These are phyloP conservation scores for Entonaema liquescens DNA, from an alignment of 495 filamentous ascomycete genomes.

Conservation along the genomic window DNA sequence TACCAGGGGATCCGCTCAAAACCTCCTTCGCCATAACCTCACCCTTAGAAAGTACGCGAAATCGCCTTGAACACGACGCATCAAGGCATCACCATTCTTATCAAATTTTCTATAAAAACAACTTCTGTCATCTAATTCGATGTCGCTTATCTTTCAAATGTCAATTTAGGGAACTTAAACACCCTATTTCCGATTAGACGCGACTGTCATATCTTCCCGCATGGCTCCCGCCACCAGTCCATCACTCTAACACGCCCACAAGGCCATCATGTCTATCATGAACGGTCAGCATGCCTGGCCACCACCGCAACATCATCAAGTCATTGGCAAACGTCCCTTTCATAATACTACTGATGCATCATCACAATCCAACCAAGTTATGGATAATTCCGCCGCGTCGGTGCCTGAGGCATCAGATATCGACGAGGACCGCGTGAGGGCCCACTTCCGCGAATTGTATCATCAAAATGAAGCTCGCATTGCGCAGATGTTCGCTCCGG, in stretches of 20 bases:
- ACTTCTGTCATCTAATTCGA: constrained; percentile 51
- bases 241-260: constrained; percentile 46
- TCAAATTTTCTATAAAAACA: constrained; percentile 45
- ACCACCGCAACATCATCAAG: constrained; percentile 47
- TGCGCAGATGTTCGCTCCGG: constrained; percentile 79
- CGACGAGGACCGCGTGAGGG: constrained; percentile 55
- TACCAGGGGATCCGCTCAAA: constrained; percentile 44
- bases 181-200: constrained; percentile 54
- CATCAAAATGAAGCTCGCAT: constrained; percentile 52
- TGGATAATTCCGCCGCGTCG: constrained; percentile 52
- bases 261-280: constrained; percentile 59
- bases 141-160: constrained; percentile 51
- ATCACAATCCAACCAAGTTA: constrained; percentile 48
- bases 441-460: constrained; percentile 55
- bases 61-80: constrained; percentile 51
- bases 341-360: constrained; percentile 50
- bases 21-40: constrained; percentile 51
- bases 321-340: constrained; percentile 47
- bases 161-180: constrained; percentile 49
- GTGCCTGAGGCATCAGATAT: constrained; percentile 63
- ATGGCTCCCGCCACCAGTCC: constrained; percentile 55
- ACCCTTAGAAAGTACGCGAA: constrained; percentile 56
- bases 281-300: constrained; percentile 61
- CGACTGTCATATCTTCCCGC: constrained; percentile 56
- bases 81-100: constrained; percentile 51